Evolutionary conservation across 2,329 filamentous ascomycete species (phyloP), one percentile per base, ranked within the genome.

Genomic region (Verticillium nubilum): DNA sequence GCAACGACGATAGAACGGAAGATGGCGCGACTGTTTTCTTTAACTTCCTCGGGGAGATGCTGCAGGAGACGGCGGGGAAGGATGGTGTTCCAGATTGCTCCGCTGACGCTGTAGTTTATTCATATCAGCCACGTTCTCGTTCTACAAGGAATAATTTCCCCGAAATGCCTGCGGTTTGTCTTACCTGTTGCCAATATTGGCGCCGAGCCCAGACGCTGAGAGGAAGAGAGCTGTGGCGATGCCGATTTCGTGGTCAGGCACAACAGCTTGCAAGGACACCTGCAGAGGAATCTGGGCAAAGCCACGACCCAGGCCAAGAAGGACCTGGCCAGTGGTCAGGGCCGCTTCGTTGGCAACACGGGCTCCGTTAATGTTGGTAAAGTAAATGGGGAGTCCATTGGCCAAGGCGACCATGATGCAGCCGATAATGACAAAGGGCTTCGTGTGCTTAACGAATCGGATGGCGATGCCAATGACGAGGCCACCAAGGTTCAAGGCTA

Each of bases 401-500:
- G 71, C 74, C 0, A 76, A 67, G 1, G 74, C 67, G 23, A 69
- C 67, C 1, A 76, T 63, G 0, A 72, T 69, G 9, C 73, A 71
- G 19, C 70, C 71, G n/a, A 59, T 59, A 9, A 72, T 47, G 7
- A 68, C 66, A 58, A 69, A 76, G 10, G 72, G 66, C 54, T 76
- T 70, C 0, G 73, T 69, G 3, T 67, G 68, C 54, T 70, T 73
- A 4, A 71, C 70, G 60, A 71, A 76, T 47, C 72, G 73, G 67
- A 76, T 75, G 33, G 67, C 60, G 10, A 74, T 27, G 0, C 69
- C 73, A 4, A 68, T 70, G 4, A 75, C 61, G 2, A 76, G 68
- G 0, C 71, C 70, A 0, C 68, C 66, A 4, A 76, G 70, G 57
- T 76, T 73, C 54, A 74, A 74, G 5, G 74, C 67, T 3, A 76